phyloP scores from a whole-genome alignment of 2,329 filamentous ascomycete genomes.

The Colletotrichum limetticola region DNA sequence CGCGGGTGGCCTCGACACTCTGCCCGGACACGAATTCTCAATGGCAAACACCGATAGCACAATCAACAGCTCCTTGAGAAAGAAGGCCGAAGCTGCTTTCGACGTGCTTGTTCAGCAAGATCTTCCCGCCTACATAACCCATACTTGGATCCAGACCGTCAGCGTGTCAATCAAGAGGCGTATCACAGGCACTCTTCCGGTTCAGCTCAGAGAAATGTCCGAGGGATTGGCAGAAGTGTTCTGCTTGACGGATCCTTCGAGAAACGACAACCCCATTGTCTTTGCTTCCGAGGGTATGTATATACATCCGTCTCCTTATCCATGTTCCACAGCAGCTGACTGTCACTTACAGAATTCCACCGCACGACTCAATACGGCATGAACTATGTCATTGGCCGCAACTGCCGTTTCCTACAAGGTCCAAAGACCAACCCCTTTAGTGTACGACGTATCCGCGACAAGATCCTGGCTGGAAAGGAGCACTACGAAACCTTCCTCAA shows the following conservation, averaged over 20 bases:
- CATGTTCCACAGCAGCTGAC: not conserved
- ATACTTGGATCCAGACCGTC: conserved; percentile 76
- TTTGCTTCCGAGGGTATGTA: conserved; percentile 77
- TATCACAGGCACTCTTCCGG: conserved; percentile 74
- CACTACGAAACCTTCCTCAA: conserved; percentile 81
- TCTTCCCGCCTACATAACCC: conserved; percentile 77
- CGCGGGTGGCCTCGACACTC: conserved; percentile 66
- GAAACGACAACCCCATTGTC: conserved; percentile 79
- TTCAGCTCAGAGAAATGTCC: conserved; percentile 73
- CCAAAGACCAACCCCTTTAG: conserved; percentile 75
- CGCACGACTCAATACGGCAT: conserved; percentile 80
- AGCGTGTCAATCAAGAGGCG: conserved; percentile 74
- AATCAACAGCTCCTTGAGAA: conserved; percentile 67
- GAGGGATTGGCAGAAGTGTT: conserved; percentile 83
- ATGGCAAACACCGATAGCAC: conserved; percentile 60
- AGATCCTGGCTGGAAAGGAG: conserved; percentile 71
- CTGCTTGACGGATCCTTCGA: conserved; percentile 79
- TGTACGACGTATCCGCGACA: conserved; percentile 70
- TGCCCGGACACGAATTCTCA: conserved; percentile 67
- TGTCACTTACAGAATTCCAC: conserved; percentile 69
- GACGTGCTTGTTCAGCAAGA: conserved; percentile 73
- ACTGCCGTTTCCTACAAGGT: conserved; percentile 83
- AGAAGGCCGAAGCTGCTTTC: conserved; percentile 73
- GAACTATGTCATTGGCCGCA: conserved; percentile 77
- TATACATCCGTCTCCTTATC: fast-evolving